A percentile compares a stretch with the other conserved stretches of the same genome.
phyloP scores from a whole-genome alignment of 768 basidiomycete species.

The Serendipita vermifera region DNA sequence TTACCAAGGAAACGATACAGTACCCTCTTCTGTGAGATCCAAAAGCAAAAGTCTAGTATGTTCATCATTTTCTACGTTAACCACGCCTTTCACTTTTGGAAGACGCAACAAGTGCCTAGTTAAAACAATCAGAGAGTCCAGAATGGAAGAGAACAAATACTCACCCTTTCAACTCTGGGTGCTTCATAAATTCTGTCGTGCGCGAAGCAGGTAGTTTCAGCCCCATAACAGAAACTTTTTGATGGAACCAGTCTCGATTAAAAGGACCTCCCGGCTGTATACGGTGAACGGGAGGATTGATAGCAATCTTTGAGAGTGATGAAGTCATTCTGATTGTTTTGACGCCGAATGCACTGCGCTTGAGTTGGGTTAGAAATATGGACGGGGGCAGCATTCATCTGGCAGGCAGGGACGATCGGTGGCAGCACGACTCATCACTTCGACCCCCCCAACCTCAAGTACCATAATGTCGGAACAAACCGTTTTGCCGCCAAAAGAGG shows the following conservation, averaged over 20 bases:
- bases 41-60: conserved; percentile 54
- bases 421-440: neutral
- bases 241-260: conserved; percentile 53
- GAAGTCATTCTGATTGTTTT: neutral
- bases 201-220: conserved; percentile 46
- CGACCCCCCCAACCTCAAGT: conserved; percentile 3
- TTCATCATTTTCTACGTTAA: conserved; percentile 37
- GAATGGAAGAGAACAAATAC: conserved; percentile 15
- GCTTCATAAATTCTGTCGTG: conserved; percentile 43
- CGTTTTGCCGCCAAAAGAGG: conserved; percentile 13
- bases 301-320: neutral
- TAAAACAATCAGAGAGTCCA: conserved; percentile 10
- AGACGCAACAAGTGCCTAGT: conserved; percentile 51
- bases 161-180: conserved; percentile 47
- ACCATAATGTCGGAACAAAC: neutral
- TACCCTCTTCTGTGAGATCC: conserved; percentile 43
- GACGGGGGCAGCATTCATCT: too few relatives aligned
- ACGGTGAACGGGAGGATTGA: neutral
- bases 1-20: neutral
- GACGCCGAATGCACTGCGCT: neutral
- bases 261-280: conserved; percentile 21
- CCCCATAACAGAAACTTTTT: conserved; percentile 53
- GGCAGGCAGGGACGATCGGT: neutral
- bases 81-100: conserved; percentile 51
- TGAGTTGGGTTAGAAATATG: too few relatives aligned